phyloP scores from a whole-genome alignment of 1,284 basidiomycete species.

The Trichosporon ovoides region DNA sequence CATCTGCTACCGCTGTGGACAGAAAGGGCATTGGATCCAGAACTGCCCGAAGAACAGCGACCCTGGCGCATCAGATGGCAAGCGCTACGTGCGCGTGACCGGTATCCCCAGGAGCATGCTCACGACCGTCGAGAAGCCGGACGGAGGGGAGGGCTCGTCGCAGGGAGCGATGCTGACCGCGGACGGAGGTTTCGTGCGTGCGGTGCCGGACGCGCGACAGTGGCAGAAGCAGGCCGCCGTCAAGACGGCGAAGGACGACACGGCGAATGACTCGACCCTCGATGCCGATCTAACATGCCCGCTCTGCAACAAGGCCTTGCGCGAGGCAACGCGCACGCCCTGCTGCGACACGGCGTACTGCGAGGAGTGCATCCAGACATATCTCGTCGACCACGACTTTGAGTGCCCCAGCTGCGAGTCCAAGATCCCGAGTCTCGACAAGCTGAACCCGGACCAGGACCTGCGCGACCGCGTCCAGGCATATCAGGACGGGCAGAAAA shows the following conservation, averaged over 20 bases:
- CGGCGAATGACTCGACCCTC: conserved; percentile 67
- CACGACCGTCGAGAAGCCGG: conserved; percentile 87
- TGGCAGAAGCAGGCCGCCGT: conserved; percentile 84
- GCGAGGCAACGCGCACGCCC: conserved; percentile 82
- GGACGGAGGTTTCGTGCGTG: conserved; percentile 91
- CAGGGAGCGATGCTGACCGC: conserved; percentile 94
- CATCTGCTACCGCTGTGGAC: conserved; percentile 98
- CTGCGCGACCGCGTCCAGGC: conserved; percentile 67
- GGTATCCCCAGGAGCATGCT: conserved; percentile 97
- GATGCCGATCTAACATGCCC: conserved; percentile 74
- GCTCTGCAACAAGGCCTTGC: conserved; percentile 82
- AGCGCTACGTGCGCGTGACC: conserved; percentile 94
- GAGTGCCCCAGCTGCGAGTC: conserved; percentile 80
- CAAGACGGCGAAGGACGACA: conserved; percentile 74
- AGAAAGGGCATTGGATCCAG: conserved; percentile 99
- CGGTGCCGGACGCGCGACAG: conserved; percentile 82
- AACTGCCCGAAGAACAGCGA: conserved; percentile 97
- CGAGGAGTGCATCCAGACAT: conserved; percentile 88
- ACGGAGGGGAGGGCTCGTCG: conserved; percentile 59
- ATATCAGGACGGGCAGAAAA: conserved; percentile 76
- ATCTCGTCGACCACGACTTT: conserved; percentile 87
- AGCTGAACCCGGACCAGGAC: conserved; percentile 70
- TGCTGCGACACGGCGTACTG: conserved; percentile 87
- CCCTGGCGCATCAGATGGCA: conserved; percentile 86
- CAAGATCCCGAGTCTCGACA: conserved; percentile 79